Evolutionary conservation across 164 flowering plant species (phyloP), one percentile per base, ranked within the genome.

Genomic region (Vitis rotundifolia): DNA sequence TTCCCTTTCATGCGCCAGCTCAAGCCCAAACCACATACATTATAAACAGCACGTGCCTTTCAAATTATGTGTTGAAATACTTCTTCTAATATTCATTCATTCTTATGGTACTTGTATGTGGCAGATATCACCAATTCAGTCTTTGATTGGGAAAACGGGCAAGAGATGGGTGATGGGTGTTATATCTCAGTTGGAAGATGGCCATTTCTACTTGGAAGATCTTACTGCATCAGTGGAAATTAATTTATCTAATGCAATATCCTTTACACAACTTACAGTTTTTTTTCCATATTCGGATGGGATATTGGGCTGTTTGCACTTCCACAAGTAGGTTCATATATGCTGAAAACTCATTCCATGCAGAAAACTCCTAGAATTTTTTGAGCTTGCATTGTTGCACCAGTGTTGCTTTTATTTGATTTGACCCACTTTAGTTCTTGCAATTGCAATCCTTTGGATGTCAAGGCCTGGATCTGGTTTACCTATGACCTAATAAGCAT

Each of bases 121-220:
- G 77, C 84, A 96, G 99, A 80, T 96, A 77, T 90, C 94, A 72
- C 84, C 95, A 15, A 89, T 96, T 71, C 97, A 93, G 70, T 89
- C 96, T 68, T 81, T 96, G 70, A 82, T 89, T 80, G 94, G 98
- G 71, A 89, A 83, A 55, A 86, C 82, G 0, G 97, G 97, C 55
- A 86, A 83, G 78, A 87, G 81, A 78, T 93, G 97, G 97, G 89
- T 96, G 29, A 92, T 96, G 97, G 98, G 99, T 53, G 82, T 92
- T 11, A 96, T 96, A 75, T 96, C 98, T 70, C 98, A 96, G 79
- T 71, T 96, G 85, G 98, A 93, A 80, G 98, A 96, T 80, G 97
- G 98, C 1, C 97, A 89, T 70, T 96, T 96, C 75, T 96, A 84
- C 84, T 85, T 96, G 88, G 99, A 96, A 84, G 97, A 93, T 80